Evolutionary conservation across 225 moss, liverwort and hornwort species (phyloP), one percentile per base, ranked within the genome.

Genomic region (Bryum argenteum): DNA sequence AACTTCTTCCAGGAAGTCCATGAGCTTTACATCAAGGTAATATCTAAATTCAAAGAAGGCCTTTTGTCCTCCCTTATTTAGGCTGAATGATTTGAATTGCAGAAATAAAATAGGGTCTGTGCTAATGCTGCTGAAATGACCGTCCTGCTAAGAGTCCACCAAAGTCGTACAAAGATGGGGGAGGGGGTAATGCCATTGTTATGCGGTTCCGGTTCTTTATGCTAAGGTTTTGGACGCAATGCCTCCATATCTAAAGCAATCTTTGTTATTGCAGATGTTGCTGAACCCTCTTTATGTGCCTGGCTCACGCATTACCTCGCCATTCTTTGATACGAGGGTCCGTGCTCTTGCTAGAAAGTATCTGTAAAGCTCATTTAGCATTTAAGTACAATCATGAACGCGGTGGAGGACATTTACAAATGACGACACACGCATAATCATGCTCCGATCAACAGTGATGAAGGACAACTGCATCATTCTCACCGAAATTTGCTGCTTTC

Each of bases 1-100:
- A 98, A 87, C 54, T 94, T 94, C 64, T 94, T 98, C 58, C 97
- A 98, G 82, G 94, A 98, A 65, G 94, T 98, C 21, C 97, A 94
- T 75, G 94, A 98, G 76, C 85, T 98, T 15, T 98, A 98, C 67
- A 91, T 94, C 61, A 98, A 94, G 94, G 97, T 94, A 54, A 71
- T 61, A 52, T 16, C 28, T 16, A 10, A 8, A 11, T 54, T 63
- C 18, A 22, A 7, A 19, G 2, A 39, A 58, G 22, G 11, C 41
- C 37, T 17, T 38, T 63, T 33, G 58, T 58, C 23, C 23, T 45
- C 22, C 24, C 44, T 63, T 41, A 23, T 44, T 54, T 44, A 61
- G 18, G 68, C 66, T 60, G 56, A 33, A 37, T 50, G 44, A 14
- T 8, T 68, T 57, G 56, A 58, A 55, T 62, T 17, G 9, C 2